Percentiles rank a stretch among this genome's conserved stretches.
Conservation (phyloP, 306 rosid species). For the Vigna mungo region DNA sequence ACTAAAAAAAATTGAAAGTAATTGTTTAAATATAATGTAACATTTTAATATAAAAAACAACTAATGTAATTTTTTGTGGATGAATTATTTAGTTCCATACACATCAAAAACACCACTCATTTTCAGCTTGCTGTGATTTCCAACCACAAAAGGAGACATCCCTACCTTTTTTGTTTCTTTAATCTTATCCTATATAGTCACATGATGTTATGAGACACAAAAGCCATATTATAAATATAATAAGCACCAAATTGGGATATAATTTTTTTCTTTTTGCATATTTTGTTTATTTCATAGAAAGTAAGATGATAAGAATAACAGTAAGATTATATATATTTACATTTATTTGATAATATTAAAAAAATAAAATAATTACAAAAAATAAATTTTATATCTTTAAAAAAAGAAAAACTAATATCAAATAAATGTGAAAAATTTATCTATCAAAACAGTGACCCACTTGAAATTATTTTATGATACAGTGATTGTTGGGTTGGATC, state of each 20-base stretch:
- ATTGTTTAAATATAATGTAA: too few species aligned
- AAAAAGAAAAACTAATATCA: too few species aligned
- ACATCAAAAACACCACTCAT: constrained; percentile 16
- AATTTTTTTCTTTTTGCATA: neutral
- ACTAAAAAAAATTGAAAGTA: too few species aligned
- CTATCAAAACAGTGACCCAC: too few species aligned
- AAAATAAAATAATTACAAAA: too few species aligned
- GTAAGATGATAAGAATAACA: neutral
- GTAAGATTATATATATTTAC: too few species aligned
- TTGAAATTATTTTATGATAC: too few species aligned
- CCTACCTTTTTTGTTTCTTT: neutral
- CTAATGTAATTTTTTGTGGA: neutral
- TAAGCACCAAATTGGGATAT: neutral
- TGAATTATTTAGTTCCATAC: neutral
- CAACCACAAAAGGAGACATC: constrained; percentile 40
- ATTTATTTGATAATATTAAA: too few species aligned
- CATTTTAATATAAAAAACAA: too few species aligned
- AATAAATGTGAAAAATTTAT: too few species aligned
- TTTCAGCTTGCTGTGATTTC: neutral
- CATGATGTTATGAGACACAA: neutral
- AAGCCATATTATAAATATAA: neutral
- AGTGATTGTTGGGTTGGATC: constrained; percentile 51
- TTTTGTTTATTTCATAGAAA: neutral
- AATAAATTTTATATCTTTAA: too few species aligned
- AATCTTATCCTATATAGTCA: constrained; percentile 17